Evolutionary conservation across 257 asterid genomes (phyloP).

Genomic region (Petunia secreta): DNA sequence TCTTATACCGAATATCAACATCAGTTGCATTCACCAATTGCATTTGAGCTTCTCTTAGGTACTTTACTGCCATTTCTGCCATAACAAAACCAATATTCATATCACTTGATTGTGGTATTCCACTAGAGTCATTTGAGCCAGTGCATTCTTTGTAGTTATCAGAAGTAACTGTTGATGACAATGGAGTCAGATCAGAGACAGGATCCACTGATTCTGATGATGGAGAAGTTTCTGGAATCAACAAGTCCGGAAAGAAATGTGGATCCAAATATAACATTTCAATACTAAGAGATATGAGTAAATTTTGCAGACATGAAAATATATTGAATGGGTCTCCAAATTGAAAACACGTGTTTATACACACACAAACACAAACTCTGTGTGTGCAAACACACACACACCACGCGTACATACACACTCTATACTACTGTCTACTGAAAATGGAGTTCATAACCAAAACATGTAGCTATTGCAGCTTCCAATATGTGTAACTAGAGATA

Average conservation of each 20-base stretch:
- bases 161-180: constrained; percentile 16
- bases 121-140: neutral
- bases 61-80: constrained; percentile 50
- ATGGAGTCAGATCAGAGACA: neutral
- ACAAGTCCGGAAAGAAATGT: neutral
- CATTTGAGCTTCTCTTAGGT: constrained; percentile 54
- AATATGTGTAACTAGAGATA: neutral
- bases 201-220: constrained; percentile 5
- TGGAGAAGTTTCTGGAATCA: neutral
- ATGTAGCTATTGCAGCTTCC: too few relatives aligned
- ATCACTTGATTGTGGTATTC: neutral
- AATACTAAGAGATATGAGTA: neutral
- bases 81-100: constrained; percentile 32
- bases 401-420: neutral
- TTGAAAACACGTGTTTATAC: neutral
- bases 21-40: constrained; percentile 46
- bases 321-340: too few relatives aligned
- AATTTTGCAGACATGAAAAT: neutral
- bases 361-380: too few relatives aligned
- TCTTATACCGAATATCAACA: constrained; percentile 47
- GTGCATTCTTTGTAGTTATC: constrained; percentile 2
- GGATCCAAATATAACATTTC: neutral
- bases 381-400: neutral
- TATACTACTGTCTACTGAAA: too few relatives aligned
- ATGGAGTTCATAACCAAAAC: too few relatives aligned